Base-by-base conservation (phyloP, 306 rosid genomes). In the Trifolium subterraneum region DNA sequence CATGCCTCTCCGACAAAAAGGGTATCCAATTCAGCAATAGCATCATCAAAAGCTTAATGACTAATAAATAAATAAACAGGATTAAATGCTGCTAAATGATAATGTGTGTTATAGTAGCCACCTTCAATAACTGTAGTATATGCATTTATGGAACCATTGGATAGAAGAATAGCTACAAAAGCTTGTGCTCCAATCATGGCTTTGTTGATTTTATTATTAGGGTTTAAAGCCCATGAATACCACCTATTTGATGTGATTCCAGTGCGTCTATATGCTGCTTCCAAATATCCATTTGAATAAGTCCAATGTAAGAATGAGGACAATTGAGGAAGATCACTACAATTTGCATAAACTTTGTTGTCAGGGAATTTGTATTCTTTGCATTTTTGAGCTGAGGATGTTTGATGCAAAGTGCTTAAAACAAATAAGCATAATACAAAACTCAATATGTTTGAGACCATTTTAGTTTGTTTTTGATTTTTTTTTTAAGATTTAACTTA, bases 181-280 rank as follows among this genome's bases (percentile, higher is more conserved):
- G 87, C 65, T 55, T 89, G 89, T 3, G 93, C 84, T 36, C 92
- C 88, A 19, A 0, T 0, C 97, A 92, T 92, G 42, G 90, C 2
- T 10, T 38, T 79, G 0, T 1, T 4, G 0, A 51, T 3, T 11
- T 23, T 10, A 10, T 7, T 31, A 20, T 2, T 39, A 1, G 90
- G 88, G 35, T 92, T 85, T 23, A 92, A 84, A 3, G 86, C 97
- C 96, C 97, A 92, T 0, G 96, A 25, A 5, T 87, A 89, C 93
- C 97, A 92, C 6, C 16, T 85, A 39, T 42, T 44, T 14, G 84
- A 9, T 0, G 84, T n/a, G 48, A 83, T 42, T 7, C 78, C 81
- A 1, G 41, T 22, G 56, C 79, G 91, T 22, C 90, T 71, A 85
- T 62, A 92, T 3, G 96, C 97, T 6, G 89, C 63, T 4, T 73